Evolutionary conservation across 1,139 yeast species (phyloP).

Genomic region (Candida glucosophila): DNA sequence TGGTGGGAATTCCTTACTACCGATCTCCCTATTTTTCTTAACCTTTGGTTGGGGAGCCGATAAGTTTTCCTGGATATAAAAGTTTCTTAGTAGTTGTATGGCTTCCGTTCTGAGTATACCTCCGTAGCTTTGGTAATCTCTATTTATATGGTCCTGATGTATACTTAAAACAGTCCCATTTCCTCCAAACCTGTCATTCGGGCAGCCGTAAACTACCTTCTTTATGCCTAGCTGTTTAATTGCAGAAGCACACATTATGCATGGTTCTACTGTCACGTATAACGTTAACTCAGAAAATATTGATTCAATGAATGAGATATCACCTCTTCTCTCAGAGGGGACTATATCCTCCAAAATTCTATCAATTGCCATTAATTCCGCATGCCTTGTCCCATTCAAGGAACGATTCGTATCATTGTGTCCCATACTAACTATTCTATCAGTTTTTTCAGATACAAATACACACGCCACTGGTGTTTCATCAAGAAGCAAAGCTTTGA

Average conservation of each 20-base stretch:
- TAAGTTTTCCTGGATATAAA: conserved; percentile 77
- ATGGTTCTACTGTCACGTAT: conserved; percentile 96
- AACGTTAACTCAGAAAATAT: conserved; percentile 47
- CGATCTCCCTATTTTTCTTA: conserved; percentile 70
- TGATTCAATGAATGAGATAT: conserved; percentile 10
- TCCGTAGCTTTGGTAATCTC: conserved; percentile 54
- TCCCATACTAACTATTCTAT: conserved; percentile 62
- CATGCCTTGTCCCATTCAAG: conserved; percentile 79
- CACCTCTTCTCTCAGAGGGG: conserved; percentile 8
- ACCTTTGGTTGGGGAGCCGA: conserved; percentile 76
- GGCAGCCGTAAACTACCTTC: conserved; percentile 81
- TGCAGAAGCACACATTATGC: conserved; percentile 97
- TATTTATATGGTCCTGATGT: conserved; percentile 37
- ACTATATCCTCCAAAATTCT: conserved; percentile 24
- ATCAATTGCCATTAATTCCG: conserved; percentile 80
- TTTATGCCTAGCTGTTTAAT: conserved; percentile 70
- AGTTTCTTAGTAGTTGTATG: conserved; percentile 66
- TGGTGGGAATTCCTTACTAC: conserved; percentile 54
- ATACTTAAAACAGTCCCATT: conserved; percentile 78
- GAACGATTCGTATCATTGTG: conserved; percentile 86
- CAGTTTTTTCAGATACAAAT: conserved; percentile 41
- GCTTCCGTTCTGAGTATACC: conserved; percentile 81
- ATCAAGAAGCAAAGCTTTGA: conserved; percentile 39
- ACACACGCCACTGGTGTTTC: conserved; percentile 70
- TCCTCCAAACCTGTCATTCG: conserved; percentile 94